Percentiles rank a stretch among this genome's conserved stretches.
Evolutionary conservation across 1,284 basidiomycete genomes (phyloP).

Genomic region (Laetiporus sulphureus): DNA sequence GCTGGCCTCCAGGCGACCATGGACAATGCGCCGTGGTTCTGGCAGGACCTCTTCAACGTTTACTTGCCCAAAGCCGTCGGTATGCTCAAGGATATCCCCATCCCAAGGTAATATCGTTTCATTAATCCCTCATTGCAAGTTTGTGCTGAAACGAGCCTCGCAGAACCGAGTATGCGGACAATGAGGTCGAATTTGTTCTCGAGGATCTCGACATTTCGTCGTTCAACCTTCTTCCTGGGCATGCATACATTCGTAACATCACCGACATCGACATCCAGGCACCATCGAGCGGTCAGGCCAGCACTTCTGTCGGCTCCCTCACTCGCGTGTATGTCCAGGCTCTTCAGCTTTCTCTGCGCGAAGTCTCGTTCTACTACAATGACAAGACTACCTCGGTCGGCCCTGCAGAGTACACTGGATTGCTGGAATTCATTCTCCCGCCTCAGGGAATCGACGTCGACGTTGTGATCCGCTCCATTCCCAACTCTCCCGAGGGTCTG

Average conservation of each 20-base stretch:
- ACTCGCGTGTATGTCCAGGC: slow-evolving; percentile 59
- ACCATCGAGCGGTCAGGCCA: slow-evolving; percentile 27
- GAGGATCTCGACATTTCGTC: slow-evolving; percentile 64
- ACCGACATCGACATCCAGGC: slow-evolving; percentile 64
- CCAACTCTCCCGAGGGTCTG: slow-evolving; percentile 35
- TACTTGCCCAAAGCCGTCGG: slow-evolving; percentile 47
- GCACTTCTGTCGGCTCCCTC: slow-evolving; percentile 48
- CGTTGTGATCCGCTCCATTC: slow-evolving; percentile 55
- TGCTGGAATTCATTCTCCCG: slow-evolving; percentile 54
- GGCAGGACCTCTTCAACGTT: slow-evolving; percentile 64
- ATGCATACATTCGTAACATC: slow-evolving; percentile 64
- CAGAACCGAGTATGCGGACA: slow-evolving; percentile 63
- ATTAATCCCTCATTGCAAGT: neutral
- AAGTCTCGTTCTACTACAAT: slow-evolving; percentile 66
- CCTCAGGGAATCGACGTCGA: slow-evolving; percentile 61
- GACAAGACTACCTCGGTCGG: slow-evolving; percentile 48
- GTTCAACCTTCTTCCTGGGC: slow-evolving; percentile 58
- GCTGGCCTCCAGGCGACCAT: slow-evolving; percentile 40
- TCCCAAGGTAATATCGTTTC: slow-evolving; percentile 43
- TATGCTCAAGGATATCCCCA: slow-evolving; percentile 49
- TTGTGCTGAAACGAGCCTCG: neutral
- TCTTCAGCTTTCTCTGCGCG: slow-evolving; percentile 49
- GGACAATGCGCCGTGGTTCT: slow-evolving; percentile 62
- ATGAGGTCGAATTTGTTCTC: slow-evolving; percentile 60
- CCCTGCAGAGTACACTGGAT: slow-evolving; percentile 50